Base-by-base conservation (phyloP, 805 yeast genomes). In the Nakazawaea sp. region DNA sequence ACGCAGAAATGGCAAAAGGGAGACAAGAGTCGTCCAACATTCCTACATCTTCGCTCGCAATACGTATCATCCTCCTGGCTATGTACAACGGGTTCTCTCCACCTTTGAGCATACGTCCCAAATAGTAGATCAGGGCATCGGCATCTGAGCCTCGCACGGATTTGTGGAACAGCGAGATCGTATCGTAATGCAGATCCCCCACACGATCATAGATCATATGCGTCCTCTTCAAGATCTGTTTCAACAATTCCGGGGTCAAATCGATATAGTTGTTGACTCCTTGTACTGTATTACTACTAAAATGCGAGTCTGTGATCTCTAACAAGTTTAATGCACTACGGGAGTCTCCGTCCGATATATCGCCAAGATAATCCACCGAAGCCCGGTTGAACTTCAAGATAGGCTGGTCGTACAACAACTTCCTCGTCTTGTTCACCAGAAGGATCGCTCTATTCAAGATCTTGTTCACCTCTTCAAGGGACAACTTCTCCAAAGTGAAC, bases 21-120 rank as follows among this genome's bases (percentile, higher is more conserved):
- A 92, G 59, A 47, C 94, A 77, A 1, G 82, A 58, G 35, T 87
- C 86, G 55, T 92, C 97, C 3, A 83, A 65, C 2, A 85, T 60
- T 0, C 99, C 99, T 19, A 92, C 66, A 55, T 92, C 99, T 54
- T 92, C 99, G 51, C 92, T 81, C 0, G 98, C 97, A 16, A 92
- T 92, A 4, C 96, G 68, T 4, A 92, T 80, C 94, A 92, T 83
- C 46, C 98, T 64, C 30, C 99, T 66, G 0, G 92, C 88, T 10
- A 92, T 78, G 49, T 82, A 92, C 18, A 87, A 58, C 0, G 97
- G 97, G 51, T 85, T 94, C 54, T 94, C 98, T 0, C 98, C 98
- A 2, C 95, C 94, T 45, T 75, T 71, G 1, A 92, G 64, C 98
- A 92, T 92, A 33, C 88, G 68, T 0, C 80, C 90, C 16, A 92